These are phyloP conservation scores for Apiospora sp. DNA, from an alignment of 2,329 filamentous ascomycete species.

Conservation along the genomic window DNA sequence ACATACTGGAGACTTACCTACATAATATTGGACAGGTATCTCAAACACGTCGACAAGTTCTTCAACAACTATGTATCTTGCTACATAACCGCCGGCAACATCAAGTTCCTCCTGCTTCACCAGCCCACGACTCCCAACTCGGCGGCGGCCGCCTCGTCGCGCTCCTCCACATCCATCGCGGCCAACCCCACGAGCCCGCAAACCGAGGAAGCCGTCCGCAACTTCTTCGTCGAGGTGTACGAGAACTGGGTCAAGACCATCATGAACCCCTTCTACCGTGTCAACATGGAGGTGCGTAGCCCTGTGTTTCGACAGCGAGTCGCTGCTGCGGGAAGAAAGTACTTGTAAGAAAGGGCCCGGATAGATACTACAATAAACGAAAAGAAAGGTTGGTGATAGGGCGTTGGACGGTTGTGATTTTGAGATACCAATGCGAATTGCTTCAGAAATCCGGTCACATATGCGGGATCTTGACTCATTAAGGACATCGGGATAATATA, in stretches of 20 bases:
- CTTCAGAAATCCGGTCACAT: neutral
- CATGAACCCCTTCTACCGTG: slow-evolving; percentile 95
- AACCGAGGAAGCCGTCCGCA: slow-evolving; percentile 93
- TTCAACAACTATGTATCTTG: slow-evolving; percentile 95
- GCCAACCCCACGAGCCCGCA: slow-evolving; percentile 88
- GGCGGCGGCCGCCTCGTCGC: slow-evolving; percentile 44
- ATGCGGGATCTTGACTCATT: neutral
- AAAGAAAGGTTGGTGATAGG: neutral
- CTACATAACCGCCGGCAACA: slow-evolving; percentile 91
- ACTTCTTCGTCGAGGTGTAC: slow-evolving; percentile 95
- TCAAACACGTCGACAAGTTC: slow-evolving; percentile 96
- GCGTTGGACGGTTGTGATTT: neutral
- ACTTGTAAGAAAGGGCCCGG: slow-evolving; percentile 61
- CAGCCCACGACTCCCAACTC: slow-evolving; percentile 67
- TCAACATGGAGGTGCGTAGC: slow-evolving; percentile 85
- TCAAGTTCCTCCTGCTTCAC: slow-evolving; percentile 93
- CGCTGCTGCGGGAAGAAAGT: slow-evolving; percentile 89
- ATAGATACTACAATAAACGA: neutral
- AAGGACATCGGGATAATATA: neutral
- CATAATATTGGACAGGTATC: slow-evolving; percentile 63
- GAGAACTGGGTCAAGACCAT: slow-evolving; percentile 96
- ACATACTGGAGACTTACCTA: neutral
- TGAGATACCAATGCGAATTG: neutral
- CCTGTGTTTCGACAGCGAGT: slow-evolving; percentile 86
- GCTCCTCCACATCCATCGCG: slow-evolving; percentile 74